These are phyloP conservation scores for Anthracocystis setariae DNA, from an alignment of 1,284 basidiomycete genomes.

Conservation along the genomic window DNA sequence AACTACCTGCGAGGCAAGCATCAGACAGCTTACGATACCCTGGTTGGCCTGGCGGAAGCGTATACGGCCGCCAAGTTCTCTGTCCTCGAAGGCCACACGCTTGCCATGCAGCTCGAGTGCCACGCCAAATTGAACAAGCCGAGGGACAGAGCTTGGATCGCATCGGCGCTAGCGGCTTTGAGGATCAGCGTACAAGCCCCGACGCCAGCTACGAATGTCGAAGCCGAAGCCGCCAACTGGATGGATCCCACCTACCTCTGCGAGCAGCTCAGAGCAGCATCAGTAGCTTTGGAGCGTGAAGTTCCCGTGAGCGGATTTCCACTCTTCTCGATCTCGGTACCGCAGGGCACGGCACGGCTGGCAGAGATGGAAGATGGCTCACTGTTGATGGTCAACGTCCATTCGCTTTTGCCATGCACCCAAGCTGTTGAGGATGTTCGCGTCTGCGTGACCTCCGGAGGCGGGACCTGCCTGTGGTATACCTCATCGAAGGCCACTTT, in stretches of 20 bases:
- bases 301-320: slow-evolving; percentile 50
- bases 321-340: slow-evolving; percentile 34
- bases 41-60: slow-evolving; percentile 24
- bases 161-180: slow-evolving; percentile 69
- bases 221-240: slow-evolving; percentile 23
- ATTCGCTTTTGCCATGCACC: slow-evolving; percentile 25
- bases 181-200: slow-evolving; percentile 7
- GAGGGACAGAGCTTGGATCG: slow-evolving; percentile 78
- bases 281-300: slow-evolving; percentile 41
- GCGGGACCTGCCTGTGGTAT: slow-evolving; percentile 55
- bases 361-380: slow-evolving; percentile 51
- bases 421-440: slow-evolving; percentile 59
- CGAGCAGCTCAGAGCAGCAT: slow-evolving; percentile 34
- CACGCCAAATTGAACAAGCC: slow-evolving; percentile 73
- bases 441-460: slow-evolving; percentile 48
- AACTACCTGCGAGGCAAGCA: slow-evolving; percentile 71
- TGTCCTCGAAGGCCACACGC: slow-evolving; percentile 79
- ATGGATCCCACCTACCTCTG: slow-evolving; percentile 31
- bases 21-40: slow-evolving; percentile 23
- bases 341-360: slow-evolving; percentile 11
- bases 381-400: slow-evolving; percentile 39
- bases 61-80: slow-evolving; percentile 77
- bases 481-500: slow-evolving; percentile 42
- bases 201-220: neutral
- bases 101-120: slow-evolving; percentile 76